Percentiles rank a stretch among this genome's conserved stretches.
Evolutionary conservation across 2,329 filamentous ascomycete genomes (phyloP).

Genomic region (Xylaria sp.): DNA sequence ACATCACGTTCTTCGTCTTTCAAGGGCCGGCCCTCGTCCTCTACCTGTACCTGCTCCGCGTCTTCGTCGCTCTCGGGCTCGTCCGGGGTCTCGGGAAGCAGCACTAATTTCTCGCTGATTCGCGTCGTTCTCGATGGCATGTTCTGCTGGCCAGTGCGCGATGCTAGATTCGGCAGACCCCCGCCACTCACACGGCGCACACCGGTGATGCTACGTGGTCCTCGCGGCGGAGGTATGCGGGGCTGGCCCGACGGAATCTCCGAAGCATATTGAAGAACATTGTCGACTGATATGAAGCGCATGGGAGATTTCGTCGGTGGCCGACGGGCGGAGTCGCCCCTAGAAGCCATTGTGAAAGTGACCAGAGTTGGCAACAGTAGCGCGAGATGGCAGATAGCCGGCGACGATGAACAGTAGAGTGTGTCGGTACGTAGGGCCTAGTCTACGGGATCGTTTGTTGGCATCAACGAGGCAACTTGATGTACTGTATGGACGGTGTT

Average conservation of each 20-base stretch:
- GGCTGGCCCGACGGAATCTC: conserved; percentile 96
- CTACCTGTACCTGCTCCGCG: conserved; percentile 57
- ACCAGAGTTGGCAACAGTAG: not conserved
- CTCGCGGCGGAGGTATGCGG: conserved; percentile 70
- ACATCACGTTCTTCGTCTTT: conserved; percentile 74
- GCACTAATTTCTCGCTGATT: conserved; percentile 94
- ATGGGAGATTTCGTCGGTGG: conserved; percentile 56
- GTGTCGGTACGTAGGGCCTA: not conserved
- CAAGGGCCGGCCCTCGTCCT: conserved; percentile 68
- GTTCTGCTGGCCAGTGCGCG: conserved; percentile 63
- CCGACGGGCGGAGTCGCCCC: conserved; percentile 26
- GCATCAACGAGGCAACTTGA: not conserved
- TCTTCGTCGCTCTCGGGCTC: conserved; percentile 66
- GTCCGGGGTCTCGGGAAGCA: conserved; percentile 82
- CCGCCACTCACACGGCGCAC: conserved; percentile 58
- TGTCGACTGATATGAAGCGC: conserved; percentile 90
- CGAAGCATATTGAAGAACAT: conserved; percentile 90
- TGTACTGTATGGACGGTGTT: too few species aligned
- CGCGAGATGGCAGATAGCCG: too few species aligned
- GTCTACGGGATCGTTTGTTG: not conserved
- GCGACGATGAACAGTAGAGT: not conserved
- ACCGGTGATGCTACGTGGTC: conserved; percentile 57
- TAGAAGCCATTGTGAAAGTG: conserved; percentile 28
- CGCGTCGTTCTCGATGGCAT: conserved; percentile 90
- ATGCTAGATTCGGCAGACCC: conserved; percentile 55